phyloP scores from a whole-genome alignment of 108 stramenopile genomes.

The Parmales sp. region DNA sequence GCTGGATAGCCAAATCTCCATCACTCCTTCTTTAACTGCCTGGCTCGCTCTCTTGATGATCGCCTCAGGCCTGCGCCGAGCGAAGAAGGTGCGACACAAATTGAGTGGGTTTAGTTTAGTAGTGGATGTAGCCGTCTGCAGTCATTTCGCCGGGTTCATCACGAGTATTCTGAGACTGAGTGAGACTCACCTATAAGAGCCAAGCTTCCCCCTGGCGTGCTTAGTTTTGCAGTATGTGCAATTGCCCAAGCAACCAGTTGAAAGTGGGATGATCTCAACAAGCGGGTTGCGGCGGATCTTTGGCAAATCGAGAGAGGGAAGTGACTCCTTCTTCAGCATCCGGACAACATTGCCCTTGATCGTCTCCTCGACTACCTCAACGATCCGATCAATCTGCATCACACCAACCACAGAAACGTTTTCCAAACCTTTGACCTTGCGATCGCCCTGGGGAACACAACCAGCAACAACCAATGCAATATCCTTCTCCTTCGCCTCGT shows the following conservation, averaged over 20 bases:
- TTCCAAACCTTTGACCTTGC: constrained; percentile 16
- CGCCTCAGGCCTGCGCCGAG: no score
- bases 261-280: constrained; percentile 39
- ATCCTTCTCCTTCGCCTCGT: constrained; percentile 1
- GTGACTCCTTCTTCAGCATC: constrained; percentile 12
- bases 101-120: no score
- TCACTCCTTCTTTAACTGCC: constrained; percentile 24
- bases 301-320: constrained; percentile 36
- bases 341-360: constrained; percentile 24
- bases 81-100: no score
- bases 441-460: constrained; percentile 38
- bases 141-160: no score
- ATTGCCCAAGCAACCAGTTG: constrained; percentile 35
- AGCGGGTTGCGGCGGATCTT: constrained; percentile 32
- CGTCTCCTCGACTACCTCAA: constrained; percentile 28
- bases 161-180: no score
- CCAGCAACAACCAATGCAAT: constrained; percentile 29
- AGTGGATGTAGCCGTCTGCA: no score
- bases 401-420: constrained; percentile 23
- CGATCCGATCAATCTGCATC: constrained; percentile 32
- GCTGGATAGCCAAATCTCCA: constrained; percentile 33
- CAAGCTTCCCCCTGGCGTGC: constrained; percentile 35
- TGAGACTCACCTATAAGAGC: no score
- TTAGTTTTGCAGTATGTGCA: constrained; percentile 48
- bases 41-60: constrained; percentile 15